phyloP scores from a whole-genome alignment of 768 basidiomycete genomes.

The Heimioporus sp. region DNA sequence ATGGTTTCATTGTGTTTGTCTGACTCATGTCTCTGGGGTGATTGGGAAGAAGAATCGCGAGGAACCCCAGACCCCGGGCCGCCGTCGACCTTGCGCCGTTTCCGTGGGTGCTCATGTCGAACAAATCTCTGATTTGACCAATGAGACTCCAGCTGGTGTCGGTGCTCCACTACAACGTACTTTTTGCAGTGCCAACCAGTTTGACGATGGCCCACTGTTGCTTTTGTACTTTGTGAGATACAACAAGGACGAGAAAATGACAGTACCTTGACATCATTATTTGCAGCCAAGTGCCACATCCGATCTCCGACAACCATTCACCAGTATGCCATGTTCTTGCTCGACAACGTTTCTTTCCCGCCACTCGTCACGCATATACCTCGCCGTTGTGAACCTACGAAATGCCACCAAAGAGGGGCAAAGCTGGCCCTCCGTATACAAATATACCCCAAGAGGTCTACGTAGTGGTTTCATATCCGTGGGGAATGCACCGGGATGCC shows the following conservation, averaged over 20 bases:
- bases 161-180: slow-evolving; percentile 28
- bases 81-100: slow-evolving; percentile 18
- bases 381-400: background rate
- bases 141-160: background rate
- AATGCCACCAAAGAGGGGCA: slow-evolving; percentile 19
- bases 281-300: slow-evolving; percentile 1
- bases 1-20: slow-evolving; percentile 5
- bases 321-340: background rate
- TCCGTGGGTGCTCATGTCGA: slow-evolving; percentile 12
- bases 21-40: background rate
- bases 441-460: slow-evolving; percentile 19
- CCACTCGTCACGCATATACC: slow-evolving; percentile 1
- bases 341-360: background rate
- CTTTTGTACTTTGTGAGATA: slow-evolving; percentile 3
- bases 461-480: slow-evolving; percentile 24
- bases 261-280: slow-evolving; percentile 14
- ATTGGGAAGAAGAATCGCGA: background rate
- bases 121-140: background rate
- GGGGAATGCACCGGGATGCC: slow-evolving; percentile 14
- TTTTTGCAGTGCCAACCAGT: slow-evolving; percentile 59
- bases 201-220: slow-evolving; percentile 39
- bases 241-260: background rate
- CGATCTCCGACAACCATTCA: slow-evolving; percentile 18
- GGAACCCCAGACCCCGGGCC: background rate
- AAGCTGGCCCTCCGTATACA: slow-evolving; percentile 28